A percentile compares a stretch with the other conserved stretches of the same genome.
These are phyloP conservation scores for Alnus glutinosa DNA, from an alignment of 306 rosid species.

Conservation along the genomic window DNA sequence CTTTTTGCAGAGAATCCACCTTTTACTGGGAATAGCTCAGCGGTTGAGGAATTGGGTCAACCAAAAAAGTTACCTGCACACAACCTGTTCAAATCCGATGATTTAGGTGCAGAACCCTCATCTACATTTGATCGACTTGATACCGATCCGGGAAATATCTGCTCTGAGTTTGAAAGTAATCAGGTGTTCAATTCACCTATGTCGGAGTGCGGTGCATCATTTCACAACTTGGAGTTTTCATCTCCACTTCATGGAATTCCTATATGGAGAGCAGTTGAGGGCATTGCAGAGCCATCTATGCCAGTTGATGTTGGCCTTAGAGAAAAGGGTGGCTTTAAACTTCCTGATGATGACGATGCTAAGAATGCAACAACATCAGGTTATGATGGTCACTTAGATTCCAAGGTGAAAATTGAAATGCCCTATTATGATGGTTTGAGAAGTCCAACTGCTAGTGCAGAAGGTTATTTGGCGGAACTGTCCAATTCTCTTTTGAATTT, in stretches of 20 bases:
- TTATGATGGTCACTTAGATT: conserved; percentile 27
- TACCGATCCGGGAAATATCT: conserved; percentile 50
- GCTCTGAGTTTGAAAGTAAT: conserved; percentile 56
- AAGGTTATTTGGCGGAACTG: conserved; percentile 69
- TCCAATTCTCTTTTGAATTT: conserved; percentile 79
- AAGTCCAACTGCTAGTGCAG: conserved; percentile 47
- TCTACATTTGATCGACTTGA: conserved; percentile 50
- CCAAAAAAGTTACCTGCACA: conserved; percentile 44
- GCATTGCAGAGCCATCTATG: conserved; percentile 39
- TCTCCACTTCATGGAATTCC: conserved; percentile 67
- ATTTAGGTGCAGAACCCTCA: conserved; percentile 40
- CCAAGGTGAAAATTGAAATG: conserved; percentile 31
- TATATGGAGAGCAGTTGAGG: conserved; percentile 54
- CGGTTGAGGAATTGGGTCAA: conserved; percentile 39
- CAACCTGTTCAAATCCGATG: conserved; percentile 45
- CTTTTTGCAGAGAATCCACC: conserved; percentile 41
- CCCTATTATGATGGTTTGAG: conserved; percentile 43
- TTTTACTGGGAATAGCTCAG: conserved; percentile 40
- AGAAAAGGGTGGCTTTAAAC: conserved; percentile 38
- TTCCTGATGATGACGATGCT: conserved; percentile 34
- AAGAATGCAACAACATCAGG: conserved; percentile 32
- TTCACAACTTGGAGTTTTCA: conserved; percentile 55
- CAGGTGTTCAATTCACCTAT: conserved; percentile 57
- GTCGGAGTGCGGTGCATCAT: conserved; percentile 61
- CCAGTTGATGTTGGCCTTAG: conserved; percentile 34